Conservation (phyloP, 192 early-diverging fungal species). For the Piromyces sp. region DNA sequence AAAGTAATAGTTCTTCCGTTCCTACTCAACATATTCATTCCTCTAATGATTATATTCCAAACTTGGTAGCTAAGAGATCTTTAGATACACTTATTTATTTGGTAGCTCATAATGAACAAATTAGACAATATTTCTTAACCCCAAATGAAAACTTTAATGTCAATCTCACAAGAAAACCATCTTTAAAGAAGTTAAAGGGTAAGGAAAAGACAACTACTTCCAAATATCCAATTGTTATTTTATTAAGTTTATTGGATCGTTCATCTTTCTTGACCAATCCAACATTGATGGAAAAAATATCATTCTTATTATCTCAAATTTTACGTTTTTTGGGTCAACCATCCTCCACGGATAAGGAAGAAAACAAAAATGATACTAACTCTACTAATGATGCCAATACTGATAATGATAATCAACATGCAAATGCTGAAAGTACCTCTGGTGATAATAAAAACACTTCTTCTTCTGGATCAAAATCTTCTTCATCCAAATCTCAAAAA, state of each 20-base stretch:
- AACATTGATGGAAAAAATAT: conserved; percentile 68
- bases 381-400: conserved; percentile 10
- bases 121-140: conserved; percentile 59
- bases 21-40: conserved; percentile 9
- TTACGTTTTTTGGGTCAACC: conserved; percentile 38
- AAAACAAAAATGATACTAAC: neutral
- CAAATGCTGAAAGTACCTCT: too few relatives aligned
- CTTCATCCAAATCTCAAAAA: conserved; percentile 5
- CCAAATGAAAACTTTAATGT: conserved; percentile 43
- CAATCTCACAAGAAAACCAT: conserved; percentile 26
- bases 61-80: conserved; percentile 74
- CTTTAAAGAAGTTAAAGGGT: conserved; percentile 41
- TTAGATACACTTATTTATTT: conserved; percentile 68
- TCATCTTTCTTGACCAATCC: conserved; percentile 65
- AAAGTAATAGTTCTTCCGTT: conserved; percentile 5
- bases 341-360: neutral
- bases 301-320: conserved; percentile 65
- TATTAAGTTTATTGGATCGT: conserved; percentile 69
- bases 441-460: neutral
- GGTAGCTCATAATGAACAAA: conserved; percentile 55
- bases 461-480: neutral
- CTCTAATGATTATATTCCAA: conserved; percentile 51
- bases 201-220: conserved; percentile 32
- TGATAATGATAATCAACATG: conserved; percentile 21
- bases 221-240: conserved; percentile 53